Percentiles rank a stretch among this genome's conserved stretches.
phyloP scores from a whole-genome alignment of 2,329 filamentous ascomycete species.

The Pseudopyrenochaeta lycopersici region DNA sequence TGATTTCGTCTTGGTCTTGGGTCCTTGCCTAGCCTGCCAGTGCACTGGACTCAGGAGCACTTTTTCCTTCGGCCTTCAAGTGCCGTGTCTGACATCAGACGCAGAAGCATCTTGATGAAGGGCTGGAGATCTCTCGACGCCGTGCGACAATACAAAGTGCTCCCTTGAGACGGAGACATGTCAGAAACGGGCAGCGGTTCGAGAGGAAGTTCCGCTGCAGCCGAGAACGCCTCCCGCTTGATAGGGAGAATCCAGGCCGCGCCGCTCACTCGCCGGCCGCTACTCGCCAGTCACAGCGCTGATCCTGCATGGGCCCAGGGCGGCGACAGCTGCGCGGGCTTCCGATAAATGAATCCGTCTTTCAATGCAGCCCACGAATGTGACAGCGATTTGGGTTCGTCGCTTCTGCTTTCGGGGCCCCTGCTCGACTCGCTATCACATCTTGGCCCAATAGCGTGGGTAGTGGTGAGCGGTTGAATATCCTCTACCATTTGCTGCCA shows the following conservation, averaged over 20 bases:
- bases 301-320: slow-evolving; percentile 31
- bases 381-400: slow-evolving; percentile 39
- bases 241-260: slow-evolving; percentile 25
- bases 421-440: slow-evolving; percentile 45
- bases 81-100: slow-evolving; percentile 27
- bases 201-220: slow-evolving; percentile 42
- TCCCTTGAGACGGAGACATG: slow-evolving; percentile 5
- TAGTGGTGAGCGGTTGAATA: slow-evolving; percentile 46
- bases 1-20: slow-evolving; percentile 19
- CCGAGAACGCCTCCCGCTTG: slow-evolving; percentile 44
- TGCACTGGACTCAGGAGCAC: slow-evolving; percentile 8
- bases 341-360: slow-evolving; percentile 25
- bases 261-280: slow-evolving; percentile 31
- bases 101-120: slow-evolving; percentile 5
- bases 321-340: slow-evolving; percentile 17
- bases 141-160: slow-evolving; percentile 19
- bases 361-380: slow-evolving; percentile 34
- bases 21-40: slow-evolving; percentile 18
- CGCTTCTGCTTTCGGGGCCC: slow-evolving; percentile 30
- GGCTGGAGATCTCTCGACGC: slow-evolving; percentile 7
- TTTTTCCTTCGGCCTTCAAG: slow-evolving; percentile 8
- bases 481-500: slow-evolving; percentile 46
- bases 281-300: slow-evolving; percentile 38
- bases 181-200: slow-evolving; percentile 24
- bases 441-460: slow-evolving; percentile 50